A percentile compares a stretch with the other conserved stretches of the same genome.
Conservation (phyloP, 2,329 filamentous ascomycete species). For the Phoma herbarum region DNA sequence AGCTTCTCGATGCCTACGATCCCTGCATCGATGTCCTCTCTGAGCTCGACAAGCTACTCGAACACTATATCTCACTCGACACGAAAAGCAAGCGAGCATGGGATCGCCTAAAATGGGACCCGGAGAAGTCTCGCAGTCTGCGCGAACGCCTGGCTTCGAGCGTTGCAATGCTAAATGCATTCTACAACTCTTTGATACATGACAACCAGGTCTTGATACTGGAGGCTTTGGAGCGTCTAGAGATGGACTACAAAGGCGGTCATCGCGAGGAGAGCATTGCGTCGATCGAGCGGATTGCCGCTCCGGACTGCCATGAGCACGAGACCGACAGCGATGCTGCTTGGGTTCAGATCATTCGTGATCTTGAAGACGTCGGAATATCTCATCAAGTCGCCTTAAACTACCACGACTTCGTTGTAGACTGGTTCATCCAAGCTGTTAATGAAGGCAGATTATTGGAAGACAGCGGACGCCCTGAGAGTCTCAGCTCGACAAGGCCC, state of each 20-base stretch:
- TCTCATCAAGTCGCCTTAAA: conserved; percentile 32
- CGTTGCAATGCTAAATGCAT: conserved; percentile 38
- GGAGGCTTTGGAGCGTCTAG: conserved; percentile 41
- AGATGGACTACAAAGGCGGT: conserved; percentile 41
- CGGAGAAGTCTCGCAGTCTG: conserved; percentile 31
- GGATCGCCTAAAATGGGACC: conserved; percentile 44
- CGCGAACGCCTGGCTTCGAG: conserved; percentile 37
- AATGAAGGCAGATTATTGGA: conserved; percentile 44
- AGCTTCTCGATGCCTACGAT: conserved; percentile 35
- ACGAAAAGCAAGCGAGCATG: conserved; percentile 42
- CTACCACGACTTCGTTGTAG: conserved; percentile 41
- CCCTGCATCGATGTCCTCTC: conserved; percentile 38
- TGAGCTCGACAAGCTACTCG: conserved; percentile 38
- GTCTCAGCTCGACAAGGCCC: conserved; percentile 13
- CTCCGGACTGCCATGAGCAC: conserved; percentile 17
- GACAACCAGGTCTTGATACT: conserved; percentile 43
- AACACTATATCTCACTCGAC: conserved; percentile 42
- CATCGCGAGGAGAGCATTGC: conserved; percentile 42
- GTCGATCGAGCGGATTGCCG: conserved; percentile 37
- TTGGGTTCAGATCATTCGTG: conserved; percentile 44
- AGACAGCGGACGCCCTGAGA: conserved; percentile 21
- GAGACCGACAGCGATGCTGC: conserved; percentile 37
- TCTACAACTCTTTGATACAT: conserved; percentile 41
- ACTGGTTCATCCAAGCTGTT: conserved; percentile 44
- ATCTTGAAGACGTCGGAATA: conserved; percentile 45